Evolutionary conservation across 352 stramenopile species (phyloP), one percentile per base, ranked within the genome.

Genomic region (Pythium coloratum): DNA sequence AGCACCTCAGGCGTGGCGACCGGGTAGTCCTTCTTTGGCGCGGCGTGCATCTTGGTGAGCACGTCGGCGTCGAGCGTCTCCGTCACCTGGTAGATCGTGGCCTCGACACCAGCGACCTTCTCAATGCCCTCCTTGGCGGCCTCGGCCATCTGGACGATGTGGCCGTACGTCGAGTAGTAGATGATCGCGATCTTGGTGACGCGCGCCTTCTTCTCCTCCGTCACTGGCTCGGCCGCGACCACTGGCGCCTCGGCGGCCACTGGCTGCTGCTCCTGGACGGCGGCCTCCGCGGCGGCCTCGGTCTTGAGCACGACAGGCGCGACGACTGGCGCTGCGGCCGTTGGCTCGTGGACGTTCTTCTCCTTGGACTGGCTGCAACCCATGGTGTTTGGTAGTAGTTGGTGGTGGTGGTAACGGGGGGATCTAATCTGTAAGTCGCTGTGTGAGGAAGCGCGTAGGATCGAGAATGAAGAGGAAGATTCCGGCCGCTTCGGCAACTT

Each of bases 101-200:
- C 80, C 12, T 59, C 68, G 16, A 78, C 76, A 44, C 84, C 86
- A 18, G 71, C 72, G 46, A 72, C 68, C n/a, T 69, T 73, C 59
- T 91, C 73, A 50, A 92, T 66, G 28, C 83, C 85, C 42, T 79
- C 72, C 59, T 85, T 86, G 26, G 91, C 62, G 38, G 67, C 44
- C 46, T 86, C 68, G 24, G 84, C 82, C 67, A 94, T 70, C 51
- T 58, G 69, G 9, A 64, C 62, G 64, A 94, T 73, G 71, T 94
- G 86, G 38, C 86, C 86, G 71, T 94, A 92, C 42, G 86, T 79
- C 59, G 72, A 85, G 76, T 89, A 90, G 67, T 84, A 85, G 55
- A 90, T 55, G 59, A 90, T 84, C 14, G 78, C 77, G 61, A 90
- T 76, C 55, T 86, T 84, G 59, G 77, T 53, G 59, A 78, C 76